phyloP scores from a whole-genome alignment of 371 early-diverging fungal genomes.

The Funneliformis caledonium region DNA sequence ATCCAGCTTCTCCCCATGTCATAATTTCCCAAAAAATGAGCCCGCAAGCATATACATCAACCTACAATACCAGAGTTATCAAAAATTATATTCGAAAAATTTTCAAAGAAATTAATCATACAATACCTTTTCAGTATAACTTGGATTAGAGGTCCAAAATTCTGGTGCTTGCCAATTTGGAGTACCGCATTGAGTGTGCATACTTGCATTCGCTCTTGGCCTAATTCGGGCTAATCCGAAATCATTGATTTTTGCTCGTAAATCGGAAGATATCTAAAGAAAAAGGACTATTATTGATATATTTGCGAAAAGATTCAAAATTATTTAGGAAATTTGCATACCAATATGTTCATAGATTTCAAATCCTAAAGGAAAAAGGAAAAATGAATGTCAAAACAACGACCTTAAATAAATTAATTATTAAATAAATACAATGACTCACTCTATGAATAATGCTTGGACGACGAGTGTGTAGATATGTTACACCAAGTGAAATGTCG shows the following conservation, averaged over 20 bases:
- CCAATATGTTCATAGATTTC: slow-evolving; percentile 86
- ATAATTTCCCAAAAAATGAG: slow-evolving; percentile 83
- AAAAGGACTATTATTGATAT: neutral
- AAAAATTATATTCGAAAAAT: neutral
- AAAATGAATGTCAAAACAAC: slow-evolving; percentile 1
- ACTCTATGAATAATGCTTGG: slow-evolving; percentile 64
- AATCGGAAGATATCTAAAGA: slow-evolving; percentile 49
- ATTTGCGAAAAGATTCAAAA: neutral
- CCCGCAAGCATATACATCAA: slow-evolving; percentile 72
- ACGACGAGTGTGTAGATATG: slow-evolving; percentile 56
- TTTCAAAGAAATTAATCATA: neutral
- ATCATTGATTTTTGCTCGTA: slow-evolving; percentile 80
- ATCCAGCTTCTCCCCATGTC: slow-evolving; percentile 73
- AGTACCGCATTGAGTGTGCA: slow-evolving; percentile 79
- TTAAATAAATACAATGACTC: slow-evolving; percentile 19
- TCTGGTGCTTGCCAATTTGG: slow-evolving; percentile 87
- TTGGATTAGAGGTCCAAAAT: slow-evolving; percentile 72
- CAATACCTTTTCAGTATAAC: slow-evolving; percentile 77
- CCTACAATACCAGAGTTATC: slow-evolving; percentile 38
- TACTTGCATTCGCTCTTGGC: slow-evolving; percentile 64
- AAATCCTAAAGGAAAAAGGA: slow-evolving; percentile 54
- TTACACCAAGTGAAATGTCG: slow-evolving; percentile 78
- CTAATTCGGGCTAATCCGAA: slow-evolving; percentile 81
- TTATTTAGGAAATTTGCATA: slow-evolving; percentile 35
- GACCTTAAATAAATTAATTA: neutral